phyloP scores from a whole-genome alignment of 1,284 basidiomycete genomes.

The Ustilago trichophora region DNA sequence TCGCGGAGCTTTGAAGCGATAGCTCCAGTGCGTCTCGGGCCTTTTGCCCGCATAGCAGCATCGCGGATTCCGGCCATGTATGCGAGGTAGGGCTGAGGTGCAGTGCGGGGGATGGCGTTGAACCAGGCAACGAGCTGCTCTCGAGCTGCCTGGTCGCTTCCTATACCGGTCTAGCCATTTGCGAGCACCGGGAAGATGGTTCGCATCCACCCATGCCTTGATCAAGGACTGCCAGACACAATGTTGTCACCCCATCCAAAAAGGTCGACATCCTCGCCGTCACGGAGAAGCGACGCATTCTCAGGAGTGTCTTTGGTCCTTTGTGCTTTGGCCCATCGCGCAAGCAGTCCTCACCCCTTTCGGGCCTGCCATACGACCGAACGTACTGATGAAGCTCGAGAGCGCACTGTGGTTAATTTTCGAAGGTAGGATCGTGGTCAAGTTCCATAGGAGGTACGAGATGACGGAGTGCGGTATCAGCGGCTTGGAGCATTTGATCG shows the following conservation, averaged over 20 bases:
- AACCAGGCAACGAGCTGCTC: neutral
- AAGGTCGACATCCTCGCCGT: slow-evolving; percentile 7
- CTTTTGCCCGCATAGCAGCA: neutral
- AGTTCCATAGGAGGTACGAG: neutral
- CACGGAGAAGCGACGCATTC: neutral
- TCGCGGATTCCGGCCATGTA: slow-evolving; percentile 28
- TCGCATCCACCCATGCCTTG: slow-evolving; percentile 12
- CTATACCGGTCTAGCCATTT: slow-evolving; percentile 36
- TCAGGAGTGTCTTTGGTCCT: neutral
- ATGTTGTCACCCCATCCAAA: slow-evolving; percentile 33
- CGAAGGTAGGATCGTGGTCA: neutral
- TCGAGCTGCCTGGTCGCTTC: neutral
- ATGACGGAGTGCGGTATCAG: slow-evolving; percentile 1
- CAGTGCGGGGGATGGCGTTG: slow-evolving; percentile 1
- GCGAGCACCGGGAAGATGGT: slow-evolving; percentile 18
- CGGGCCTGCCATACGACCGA: slow-evolving; percentile 12
- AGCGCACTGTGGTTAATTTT: slow-evolving; percentile 20
- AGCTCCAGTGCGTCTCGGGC: neutral
- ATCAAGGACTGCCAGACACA: slow-evolving; percentile 30
- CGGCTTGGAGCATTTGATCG: slow-evolving; percentile 12
- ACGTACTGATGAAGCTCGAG: slow-evolving; percentile 19
- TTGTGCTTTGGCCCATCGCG: slow-evolving; percentile 24
- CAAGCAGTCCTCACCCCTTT: slow-evolving; percentile 21
- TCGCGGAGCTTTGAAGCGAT: slow-evolving; percentile 1
- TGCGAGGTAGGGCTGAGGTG: slow-evolving; percentile 21